Evolutionary conservation across 2,329 filamentous ascomycete genomes (phyloP).

Genomic region (Rhexocercosporidium sp.): DNA sequence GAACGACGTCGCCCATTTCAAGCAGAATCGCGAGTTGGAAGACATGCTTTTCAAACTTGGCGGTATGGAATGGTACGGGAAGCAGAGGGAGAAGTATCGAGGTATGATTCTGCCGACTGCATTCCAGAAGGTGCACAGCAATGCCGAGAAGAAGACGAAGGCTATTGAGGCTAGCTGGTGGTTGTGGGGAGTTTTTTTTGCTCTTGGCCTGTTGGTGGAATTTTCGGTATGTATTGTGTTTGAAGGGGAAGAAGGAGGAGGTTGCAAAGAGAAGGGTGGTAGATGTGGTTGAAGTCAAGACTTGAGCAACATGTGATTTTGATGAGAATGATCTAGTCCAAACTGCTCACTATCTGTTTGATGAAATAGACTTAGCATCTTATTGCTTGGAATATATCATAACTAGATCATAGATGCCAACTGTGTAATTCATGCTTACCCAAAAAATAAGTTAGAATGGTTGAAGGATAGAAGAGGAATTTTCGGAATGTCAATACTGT

Average conservation of each 20-base stretch:
- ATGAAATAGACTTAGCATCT: no score
- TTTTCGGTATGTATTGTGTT: background rate
- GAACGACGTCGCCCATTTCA: slow-evolving; percentile 60
- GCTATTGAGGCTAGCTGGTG: slow-evolving; percentile 28
- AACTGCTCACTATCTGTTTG: no score
- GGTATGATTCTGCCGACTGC: slow-evolving; percentile 67
- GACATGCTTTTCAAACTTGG: slow-evolving; percentile 68
- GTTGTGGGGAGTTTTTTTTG: background rate
- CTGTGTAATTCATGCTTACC: no score
- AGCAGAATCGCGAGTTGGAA: slow-evolving; percentile 74
- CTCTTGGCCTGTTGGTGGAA: background rate
- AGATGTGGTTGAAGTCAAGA: background rate
- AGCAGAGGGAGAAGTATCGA: slow-evolving; percentile 64
- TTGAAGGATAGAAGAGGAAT: no score
- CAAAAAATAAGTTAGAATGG: no score
- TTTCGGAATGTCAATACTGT: no score
- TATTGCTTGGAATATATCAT: no score
- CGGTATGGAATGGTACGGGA: slow-evolving; percentile 76
- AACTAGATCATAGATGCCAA: no score
- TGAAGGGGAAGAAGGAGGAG: background rate
- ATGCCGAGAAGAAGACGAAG: slow-evolving; percentile 51
- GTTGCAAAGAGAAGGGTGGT: background rate
- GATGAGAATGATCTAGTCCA: no score
- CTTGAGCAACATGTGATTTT: background rate
- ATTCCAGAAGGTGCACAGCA: slow-evolving; percentile 71